These are phyloP conservation scores for Aristolochia fimbriata DNA, from an alignment of 164 flowering plant species.

Conservation along the genomic window DNA sequence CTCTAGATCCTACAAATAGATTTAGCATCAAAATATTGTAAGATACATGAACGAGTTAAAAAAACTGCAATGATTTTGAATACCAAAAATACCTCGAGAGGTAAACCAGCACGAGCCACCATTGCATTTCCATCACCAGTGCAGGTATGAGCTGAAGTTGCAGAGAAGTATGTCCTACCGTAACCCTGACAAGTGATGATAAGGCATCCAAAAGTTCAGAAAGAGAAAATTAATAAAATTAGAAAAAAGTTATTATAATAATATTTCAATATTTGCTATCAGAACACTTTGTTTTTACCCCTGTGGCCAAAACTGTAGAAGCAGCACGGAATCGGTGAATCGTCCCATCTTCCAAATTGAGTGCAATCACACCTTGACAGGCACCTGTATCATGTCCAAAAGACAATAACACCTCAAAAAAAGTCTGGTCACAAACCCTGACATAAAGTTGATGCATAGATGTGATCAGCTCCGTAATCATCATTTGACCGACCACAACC, in stretches of 20 bases:
- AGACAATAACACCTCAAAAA: not conserved
- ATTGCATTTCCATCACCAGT: slow-evolving; percentile 99
- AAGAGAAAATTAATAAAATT: too few species aligned
- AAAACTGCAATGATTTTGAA: not conserved
- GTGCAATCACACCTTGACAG: slow-evolving; percentile 97
- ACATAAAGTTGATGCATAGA: too few species aligned
- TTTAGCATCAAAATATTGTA: not conserved
- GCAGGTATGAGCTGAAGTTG: slow-evolving; percentile 99
- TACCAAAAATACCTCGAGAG: slow-evolving; percentile 53
- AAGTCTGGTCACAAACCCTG: not conserved
- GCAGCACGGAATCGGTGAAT: slow-evolving; percentile 82
- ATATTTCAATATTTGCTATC: too few species aligned
- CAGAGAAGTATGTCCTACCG: slow-evolving; percentile 95
- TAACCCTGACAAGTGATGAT: slow-evolving; percentile 60
- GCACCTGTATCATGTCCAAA: slow-evolving; percentile 35
- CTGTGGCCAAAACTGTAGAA: slow-evolving; percentile 92
- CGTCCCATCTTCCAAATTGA: slow-evolving; percentile 98
- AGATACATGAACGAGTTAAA: not conserved
- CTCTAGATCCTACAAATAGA: slow-evolving; percentile 74
- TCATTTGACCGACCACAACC: too few species aligned
- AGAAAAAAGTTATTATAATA: too few species aligned
- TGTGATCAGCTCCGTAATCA: too few species aligned
- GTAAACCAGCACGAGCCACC: slow-evolving; percentile 97
- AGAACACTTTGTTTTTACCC: slow-evolving; percentile 33
- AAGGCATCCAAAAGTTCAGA: not conserved